Evolutionary conservation across 257 asterid species (phyloP).

Genomic region (Rubia yunnanensis): DNA sequence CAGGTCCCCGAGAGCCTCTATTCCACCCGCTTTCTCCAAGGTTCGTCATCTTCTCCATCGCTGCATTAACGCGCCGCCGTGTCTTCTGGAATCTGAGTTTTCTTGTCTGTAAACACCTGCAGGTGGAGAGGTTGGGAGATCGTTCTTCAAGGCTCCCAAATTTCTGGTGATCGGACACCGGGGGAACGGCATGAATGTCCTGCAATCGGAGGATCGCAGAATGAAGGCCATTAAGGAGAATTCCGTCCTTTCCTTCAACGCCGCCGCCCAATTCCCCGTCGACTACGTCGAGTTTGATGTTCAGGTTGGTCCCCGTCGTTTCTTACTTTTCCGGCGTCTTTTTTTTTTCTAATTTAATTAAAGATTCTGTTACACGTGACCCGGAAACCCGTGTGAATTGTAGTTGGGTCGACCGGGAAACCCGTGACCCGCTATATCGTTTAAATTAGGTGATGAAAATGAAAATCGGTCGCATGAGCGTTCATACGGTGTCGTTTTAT

Average conservation of each 20-base stretch:
- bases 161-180: slow-evolving; percentile 88
- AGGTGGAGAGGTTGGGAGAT: slow-evolving; percentile 42
- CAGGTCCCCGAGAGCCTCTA: slow-evolving; percentile 47
- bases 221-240: slow-evolving; percentile 76
- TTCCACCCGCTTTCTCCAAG: slow-evolving; percentile 43
- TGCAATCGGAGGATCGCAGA: slow-evolving; percentile 80
- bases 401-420: neutral
- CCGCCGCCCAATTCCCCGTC: slow-evolving; percentile 56
- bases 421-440: neutral
- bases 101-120: neutral
- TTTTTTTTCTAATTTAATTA: neutral
- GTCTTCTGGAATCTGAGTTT: neutral
- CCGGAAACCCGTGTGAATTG: neutral
- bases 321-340: neutral
- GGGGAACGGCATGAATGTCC: slow-evolving; percentile 84
- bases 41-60: slow-evolving; percentile 8
- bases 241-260: slow-evolving; percentile 69
- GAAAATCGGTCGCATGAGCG: no score
- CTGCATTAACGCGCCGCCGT: neutral
- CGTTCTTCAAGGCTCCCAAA: slow-evolving; percentile 43
- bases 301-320: slow-evolving; percentile 41
- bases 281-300: slow-evolving; percentile 95
- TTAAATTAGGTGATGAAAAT: no score
- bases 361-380: no score
- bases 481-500: no score